phyloP scores from a whole-genome alignment of 305 asterid genomes.

The Solanum chacoense region DNA sequence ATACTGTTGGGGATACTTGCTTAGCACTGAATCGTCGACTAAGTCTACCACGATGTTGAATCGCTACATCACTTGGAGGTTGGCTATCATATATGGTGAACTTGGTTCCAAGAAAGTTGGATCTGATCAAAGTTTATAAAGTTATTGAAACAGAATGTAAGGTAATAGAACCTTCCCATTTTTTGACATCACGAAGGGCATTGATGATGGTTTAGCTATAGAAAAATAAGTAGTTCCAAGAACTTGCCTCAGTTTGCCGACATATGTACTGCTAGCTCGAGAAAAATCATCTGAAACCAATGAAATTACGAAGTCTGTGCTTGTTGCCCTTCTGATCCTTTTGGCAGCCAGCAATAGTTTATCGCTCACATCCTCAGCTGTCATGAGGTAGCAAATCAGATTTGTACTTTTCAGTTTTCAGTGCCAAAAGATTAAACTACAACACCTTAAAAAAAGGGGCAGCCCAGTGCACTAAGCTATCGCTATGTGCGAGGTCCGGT shows the following conservation, averaged over 20 bases:
- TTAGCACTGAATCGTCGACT: constrained; percentile 10
- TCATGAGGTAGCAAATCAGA: background rate
- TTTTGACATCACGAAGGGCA: background rate
- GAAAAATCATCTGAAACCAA: constrained; percentile 49
- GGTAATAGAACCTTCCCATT: background rate
- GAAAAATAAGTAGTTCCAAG: background rate
- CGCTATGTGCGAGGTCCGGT: background rate
- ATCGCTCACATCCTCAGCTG: constrained; percentile 39
- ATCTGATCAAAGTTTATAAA: background rate
- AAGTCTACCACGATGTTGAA: constrained; percentile 3
- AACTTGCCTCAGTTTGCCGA: constrained; percentile 51
- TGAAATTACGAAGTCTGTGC: constrained; percentile 47
- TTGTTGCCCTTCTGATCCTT: constrained; percentile 47
- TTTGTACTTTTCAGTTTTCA: background rate
- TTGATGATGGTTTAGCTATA: background rate
- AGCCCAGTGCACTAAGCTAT: background rate
- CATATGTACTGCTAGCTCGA: constrained; percentile 39
- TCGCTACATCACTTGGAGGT: constrained; percentile 3
- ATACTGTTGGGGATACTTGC: constrained; percentile 9
- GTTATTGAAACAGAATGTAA: background rate
- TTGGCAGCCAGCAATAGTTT: constrained; percentile 55
- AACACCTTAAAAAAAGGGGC: background rate
- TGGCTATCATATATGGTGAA: constrained; percentile 16
- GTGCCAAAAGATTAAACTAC: background rate
- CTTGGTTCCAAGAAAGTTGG: constrained; percentile 22